These are phyloP conservation scores for Silene coronaria DNA, from an alignment of 179 eudicot species.

Conservation along the genomic window DNA sequence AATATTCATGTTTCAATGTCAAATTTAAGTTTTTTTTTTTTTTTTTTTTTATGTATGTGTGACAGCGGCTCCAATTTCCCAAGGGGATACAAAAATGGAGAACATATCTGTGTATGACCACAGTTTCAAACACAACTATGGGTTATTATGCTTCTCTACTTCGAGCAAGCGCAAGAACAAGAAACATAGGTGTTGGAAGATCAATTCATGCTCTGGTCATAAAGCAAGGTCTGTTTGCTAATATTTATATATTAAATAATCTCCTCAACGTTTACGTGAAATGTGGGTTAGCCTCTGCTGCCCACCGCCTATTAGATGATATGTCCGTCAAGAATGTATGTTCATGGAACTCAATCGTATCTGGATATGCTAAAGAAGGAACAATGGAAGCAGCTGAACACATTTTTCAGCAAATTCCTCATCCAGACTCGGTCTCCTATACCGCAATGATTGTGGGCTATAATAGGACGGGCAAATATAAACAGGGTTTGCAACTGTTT, in stretches of 20 bases:
- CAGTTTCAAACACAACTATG: conserved; percentile 18
- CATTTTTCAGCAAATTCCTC: conserved; percentile 36
- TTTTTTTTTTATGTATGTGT: background rate
- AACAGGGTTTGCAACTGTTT: conserved; percentile 29
- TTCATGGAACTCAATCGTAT: conserved; percentile 59
- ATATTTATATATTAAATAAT: conserved; percentile 49
- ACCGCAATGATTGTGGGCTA: conserved; percentile 45
- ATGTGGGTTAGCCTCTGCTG: conserved; percentile 38
- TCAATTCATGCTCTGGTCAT: conserved; percentile 47
- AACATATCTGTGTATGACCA: conserved; percentile 16
- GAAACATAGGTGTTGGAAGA: conserved; percentile 29
- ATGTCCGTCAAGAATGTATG: conserved; percentile 42
- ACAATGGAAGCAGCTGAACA: conserved; percentile 27
- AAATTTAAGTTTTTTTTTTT: background rate
- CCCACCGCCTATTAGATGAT: conserved; percentile 54
- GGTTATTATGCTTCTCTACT: conserved; percentile 37
- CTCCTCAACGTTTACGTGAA: conserved; percentile 47
- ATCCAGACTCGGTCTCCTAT: conserved; percentile 49
- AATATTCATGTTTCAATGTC: background rate
- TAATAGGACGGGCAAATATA: conserved; percentile 29
- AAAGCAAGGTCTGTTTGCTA: conserved; percentile 43
- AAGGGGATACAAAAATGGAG: background rate
- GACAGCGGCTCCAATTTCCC: background rate
- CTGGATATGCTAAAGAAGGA: conserved; percentile 41
- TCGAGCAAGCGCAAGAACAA: conserved; percentile 38